phyloP scores from a whole-genome alignment of 345 rosid genomes.

The Punica granatum region DNA sequence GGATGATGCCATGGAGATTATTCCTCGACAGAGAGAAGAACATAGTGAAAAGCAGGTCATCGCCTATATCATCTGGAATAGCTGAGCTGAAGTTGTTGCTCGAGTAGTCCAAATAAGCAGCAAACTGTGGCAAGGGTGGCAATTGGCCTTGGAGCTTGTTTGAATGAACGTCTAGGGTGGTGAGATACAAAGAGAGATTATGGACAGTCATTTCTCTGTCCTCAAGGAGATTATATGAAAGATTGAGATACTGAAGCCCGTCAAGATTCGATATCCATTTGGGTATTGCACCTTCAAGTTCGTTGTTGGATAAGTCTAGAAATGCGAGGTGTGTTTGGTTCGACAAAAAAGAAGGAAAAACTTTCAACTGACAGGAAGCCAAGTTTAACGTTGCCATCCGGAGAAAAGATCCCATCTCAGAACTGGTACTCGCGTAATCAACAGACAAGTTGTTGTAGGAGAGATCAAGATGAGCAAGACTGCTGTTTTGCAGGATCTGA shows the following conservation, averaged over 20 bases:
- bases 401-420: not conserved
- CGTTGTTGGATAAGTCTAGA: conserved; percentile 12
- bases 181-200: not conserved
- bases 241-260: conserved; percentile 8
- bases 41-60: not conserved
- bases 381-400: not conserved
- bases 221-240: conserved; percentile 6
- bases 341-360: conserved; percentile 6
- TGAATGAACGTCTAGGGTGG: conserved; percentile 4
- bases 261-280: conserved; percentile 11
- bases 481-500: not conserved
- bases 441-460: conserved; percentile 4
- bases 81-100: conserved; percentile 1
- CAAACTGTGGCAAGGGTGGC: not conserved
- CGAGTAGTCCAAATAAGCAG: conserved; percentile 2
- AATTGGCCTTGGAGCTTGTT: conserved; percentile 4
- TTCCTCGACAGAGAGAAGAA: conserved; percentile 8
- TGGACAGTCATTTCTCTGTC: not conserved
- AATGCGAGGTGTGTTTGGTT: not conserved
- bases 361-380: conserved; percentile 8
- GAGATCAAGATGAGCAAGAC: conserved; percentile 1
- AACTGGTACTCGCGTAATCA: not conserved
- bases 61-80: not conserved
- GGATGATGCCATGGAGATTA: conserved; percentile 2
- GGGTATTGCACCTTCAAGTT: conserved; percentile 1